Percentiles rank a stretch among this genome's conserved stretches.
Conservation (phyloP, 1,139 yeast genomes). For the Dujonia santamariae region DNA sequence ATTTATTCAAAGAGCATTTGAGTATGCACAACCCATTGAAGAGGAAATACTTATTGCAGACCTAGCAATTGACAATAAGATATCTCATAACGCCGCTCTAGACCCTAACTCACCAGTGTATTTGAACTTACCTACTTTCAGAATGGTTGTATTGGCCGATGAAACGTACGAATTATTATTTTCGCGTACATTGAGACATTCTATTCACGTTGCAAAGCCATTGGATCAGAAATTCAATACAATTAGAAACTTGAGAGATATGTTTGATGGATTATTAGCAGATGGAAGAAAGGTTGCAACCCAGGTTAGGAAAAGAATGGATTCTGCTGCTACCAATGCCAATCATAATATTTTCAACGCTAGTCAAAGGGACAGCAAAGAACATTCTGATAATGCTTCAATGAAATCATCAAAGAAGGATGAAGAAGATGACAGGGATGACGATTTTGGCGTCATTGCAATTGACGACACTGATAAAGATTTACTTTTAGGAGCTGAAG, state of each 20-base stretch:
- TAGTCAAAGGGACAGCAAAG: no score
- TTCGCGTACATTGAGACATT: slow-evolving; percentile 58
- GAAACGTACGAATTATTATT: slow-evolving; percentile 88
- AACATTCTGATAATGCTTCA: slow-evolving; percentile 23
- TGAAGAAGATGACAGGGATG: slow-evolving; percentile 48
- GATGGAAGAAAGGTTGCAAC: slow-evolving; percentile 90
- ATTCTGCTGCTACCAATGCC: slow-evolving; percentile 48
- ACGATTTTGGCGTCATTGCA: slow-evolving; percentile 45
- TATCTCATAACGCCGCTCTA: slow-evolving; percentile 67
- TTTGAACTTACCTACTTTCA: slow-evolving; percentile 81
- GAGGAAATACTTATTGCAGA: slow-evolving; percentile 45
- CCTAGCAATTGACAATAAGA: slow-evolving; percentile 35
- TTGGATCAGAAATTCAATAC: slow-evolving; percentile 43
- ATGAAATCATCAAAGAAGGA: slow-evolving; percentile 25
- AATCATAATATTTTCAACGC: slow-evolving; percentile 9
- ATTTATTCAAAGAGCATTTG: slow-evolving; percentile 84
- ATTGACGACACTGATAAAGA: slow-evolving; percentile 49
- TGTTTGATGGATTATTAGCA: slow-evolving; percentile 88
- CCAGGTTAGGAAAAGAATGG: slow-evolving; percentile 84
- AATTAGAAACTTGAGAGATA: slow-evolving; percentile 70
- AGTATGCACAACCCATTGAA: slow-evolving; percentile 72
- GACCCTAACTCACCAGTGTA: slow-evolving; percentile 77
- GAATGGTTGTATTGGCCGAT: slow-evolving; percentile 93
- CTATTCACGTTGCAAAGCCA: slow-evolving; percentile 66
- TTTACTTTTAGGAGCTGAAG: slow-evolving; percentile 45